Percentiles rank a stretch among this genome's conserved stretches.
phyloP scores from a whole-genome alignment of 805 yeast genomes.

The Tetrapisispora nanseiensis region DNA sequence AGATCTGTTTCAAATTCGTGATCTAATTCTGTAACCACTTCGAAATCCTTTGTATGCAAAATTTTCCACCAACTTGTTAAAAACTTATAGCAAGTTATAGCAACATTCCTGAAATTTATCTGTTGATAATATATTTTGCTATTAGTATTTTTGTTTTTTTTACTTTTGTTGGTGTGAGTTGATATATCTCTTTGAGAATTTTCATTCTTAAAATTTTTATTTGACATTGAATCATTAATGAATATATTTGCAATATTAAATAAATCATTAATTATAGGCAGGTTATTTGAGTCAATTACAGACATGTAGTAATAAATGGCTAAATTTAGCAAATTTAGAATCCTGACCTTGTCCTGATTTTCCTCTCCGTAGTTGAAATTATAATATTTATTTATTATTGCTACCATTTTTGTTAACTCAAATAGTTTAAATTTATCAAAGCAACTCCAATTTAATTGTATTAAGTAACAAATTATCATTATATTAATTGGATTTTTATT shows the following conservation, averaged over 20 bases:
- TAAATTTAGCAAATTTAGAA: constrained; percentile 17
- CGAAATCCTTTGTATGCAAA: constrained; percentile 5
- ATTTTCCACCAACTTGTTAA: constrained; percentile 26
- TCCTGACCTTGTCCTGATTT: constrained; percentile 6
- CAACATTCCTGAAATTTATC: constrained; percentile 13
- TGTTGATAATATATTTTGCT: too few species aligned
- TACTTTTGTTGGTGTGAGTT: constrained; percentile 5
- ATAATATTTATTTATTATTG: not conserved
- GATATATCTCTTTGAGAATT: not conserved
- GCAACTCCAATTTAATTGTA: constrained; percentile 26
- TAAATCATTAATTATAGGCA: not conserved
- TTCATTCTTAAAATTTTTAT: constrained; percentile 11
- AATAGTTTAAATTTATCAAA: constrained; percentile 20
- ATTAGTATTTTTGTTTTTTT: not conserved
- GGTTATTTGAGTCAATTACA: not conserved
- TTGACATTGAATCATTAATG: constrained; percentile 18
- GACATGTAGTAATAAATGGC: constrained; percentile 23
- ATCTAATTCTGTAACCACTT: constrained; percentile 21
- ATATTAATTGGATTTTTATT: not conserved
- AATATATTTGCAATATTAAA: constrained; percentile 6
- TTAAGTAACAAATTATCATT: constrained; percentile 9
- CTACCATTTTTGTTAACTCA: constrained; percentile 18
- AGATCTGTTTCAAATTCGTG: constrained; percentile 4
- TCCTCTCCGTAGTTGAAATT: not conserved
- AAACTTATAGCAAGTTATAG: constrained; percentile 25